Base-by-base conservation (phyloP, 192 early-diverging fungal species). In the Diversispora epigaea region DNA sequence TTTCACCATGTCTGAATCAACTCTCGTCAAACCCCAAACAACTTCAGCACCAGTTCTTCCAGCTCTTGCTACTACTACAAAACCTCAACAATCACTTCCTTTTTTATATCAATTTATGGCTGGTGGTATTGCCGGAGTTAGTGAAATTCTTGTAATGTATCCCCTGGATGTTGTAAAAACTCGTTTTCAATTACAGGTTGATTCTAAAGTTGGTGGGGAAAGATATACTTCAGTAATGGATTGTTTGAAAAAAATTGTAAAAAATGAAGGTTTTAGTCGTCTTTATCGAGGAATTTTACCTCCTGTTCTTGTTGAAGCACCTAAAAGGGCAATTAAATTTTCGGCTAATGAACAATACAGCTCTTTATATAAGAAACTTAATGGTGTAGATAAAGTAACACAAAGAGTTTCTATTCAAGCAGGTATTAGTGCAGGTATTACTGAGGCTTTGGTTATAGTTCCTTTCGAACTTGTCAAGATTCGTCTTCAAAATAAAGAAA, bases 311-410 rank as follows among this genome's bases (percentile, higher is more conserved):
- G 94, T 95, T 1, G 97, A 99, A 83, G 97, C 96, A 49, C 96
- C 96, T 22, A 98, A 98, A 85, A 89, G 96, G 56, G 94, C 95
- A 21, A 98, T 93, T 82, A 98, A 98, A 83, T 98, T 98, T 86
- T 91, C 93, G 6, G 89, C 95, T 40, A 98, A 98, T 78, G 96
- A 96, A 77, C 90, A 93, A 79, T 95, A 93, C 72, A 87, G 84
- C 12, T 81, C 82, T 15, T 78, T 92, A 76, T 92, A 85, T 77
- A 89, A 83, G 77, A 88, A 83, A 69, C 67, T 94, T 72, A 92
- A 93, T 80, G 86, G 90, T 32, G 76, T 89, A 77, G 88, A 87
- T 57, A 87, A 89, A 84, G 90, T 91, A 80, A 91, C 87, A 61
- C 92, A 93, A 80, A 73, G 77, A 50, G 81, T 96, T 44, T 85